Evolutionary conservation across 2,329 filamentous ascomycete genomes (phyloP).

Genomic region (Colletotrichum chrysophilum): DNA sequence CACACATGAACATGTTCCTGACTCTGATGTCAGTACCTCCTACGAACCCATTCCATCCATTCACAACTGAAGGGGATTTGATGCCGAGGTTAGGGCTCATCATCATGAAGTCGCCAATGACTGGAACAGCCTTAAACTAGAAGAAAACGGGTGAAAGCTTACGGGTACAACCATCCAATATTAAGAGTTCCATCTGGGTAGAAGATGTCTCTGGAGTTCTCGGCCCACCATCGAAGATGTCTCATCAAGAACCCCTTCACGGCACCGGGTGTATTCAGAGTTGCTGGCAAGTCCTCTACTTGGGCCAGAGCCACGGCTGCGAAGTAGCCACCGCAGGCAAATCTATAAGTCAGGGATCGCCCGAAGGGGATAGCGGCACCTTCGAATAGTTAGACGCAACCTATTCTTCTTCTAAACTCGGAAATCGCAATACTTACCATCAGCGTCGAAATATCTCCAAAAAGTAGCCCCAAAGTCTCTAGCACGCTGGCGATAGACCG

Average conservation of each 20-base stretch:
- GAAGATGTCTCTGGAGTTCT: slow-evolving; percentile 47
- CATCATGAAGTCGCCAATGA: not conserved
- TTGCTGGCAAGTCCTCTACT: slow-evolving; percentile 38
- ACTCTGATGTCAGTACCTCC: accelerated
- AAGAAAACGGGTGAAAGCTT: not conserved
- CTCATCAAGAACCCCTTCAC: slow-evolving; percentile 55
- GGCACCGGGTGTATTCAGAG: slow-evolving; percentile 40
- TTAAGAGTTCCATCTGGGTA: slow-evolving; percentile 53
- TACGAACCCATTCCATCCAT: not conserved
- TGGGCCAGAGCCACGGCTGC: slow-evolving; percentile 48
- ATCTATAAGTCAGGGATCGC: slow-evolving; percentile 55
- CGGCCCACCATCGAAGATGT: slow-evolving; percentile 55
- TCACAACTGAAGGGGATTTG: accelerated
- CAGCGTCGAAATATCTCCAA: slow-evolving; percentile 52
- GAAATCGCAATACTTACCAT: slow-evolving; percentile 35
- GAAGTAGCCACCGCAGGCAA: slow-evolving; percentile 54
- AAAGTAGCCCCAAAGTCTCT: slow-evolving; percentile 44
- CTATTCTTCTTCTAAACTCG: too few species aligned
- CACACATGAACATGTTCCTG: slow-evolving; percentile 58
- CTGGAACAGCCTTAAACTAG: accelerated
- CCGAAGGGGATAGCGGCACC: slow-evolving; percentile 58
- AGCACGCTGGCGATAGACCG: slow-evolving; percentile 42
- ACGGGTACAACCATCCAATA: slow-evolving; percentile 44
- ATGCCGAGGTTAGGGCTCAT: accelerated
- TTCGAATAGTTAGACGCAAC: slow-evolving; percentile 24